Evolutionary conservation across 2,329 filamentous ascomycete species (phyloP).

Genomic region (Mycosphaerella arachidis): DNA sequence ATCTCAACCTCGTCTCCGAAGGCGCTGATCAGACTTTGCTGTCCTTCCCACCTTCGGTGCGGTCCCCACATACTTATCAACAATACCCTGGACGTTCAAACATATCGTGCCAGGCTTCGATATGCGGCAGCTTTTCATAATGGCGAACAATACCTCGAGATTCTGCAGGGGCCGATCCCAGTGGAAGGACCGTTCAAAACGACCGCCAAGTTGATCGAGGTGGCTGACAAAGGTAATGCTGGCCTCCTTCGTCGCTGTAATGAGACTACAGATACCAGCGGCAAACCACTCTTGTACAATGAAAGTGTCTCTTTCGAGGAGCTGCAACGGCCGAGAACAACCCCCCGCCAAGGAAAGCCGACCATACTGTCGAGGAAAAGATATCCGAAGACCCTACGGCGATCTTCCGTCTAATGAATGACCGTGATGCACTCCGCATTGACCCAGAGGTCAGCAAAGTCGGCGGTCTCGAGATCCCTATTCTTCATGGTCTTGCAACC

Average conservation of each 20-base stretch:
- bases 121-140: constrained; percentile 97
- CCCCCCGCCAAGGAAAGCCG: constrained; percentile 71
- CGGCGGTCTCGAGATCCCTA: constrained; percentile 89
- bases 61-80: constrained; percentile 81
- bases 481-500: constrained; percentile 90
- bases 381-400: constrained; percentile 89
- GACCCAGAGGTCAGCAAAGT: constrained; percentile 91
- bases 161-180: constrained; percentile 85
- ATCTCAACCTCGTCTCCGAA: constrained; percentile 85
- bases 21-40: constrained; percentile 80
- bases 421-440: constrained; percentile 94
- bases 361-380: constrained; percentile 78
- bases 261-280: constrained; percentile 75
- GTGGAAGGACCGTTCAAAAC: constrained; percentile 73
- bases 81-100: constrained; percentile 71
- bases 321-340: constrained; percentile 74
- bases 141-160: constrained; percentile 95
- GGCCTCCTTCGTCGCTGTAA: constrained; percentile 76
- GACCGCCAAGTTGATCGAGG: constrained; percentile 77
- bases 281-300: constrained; percentile 93
- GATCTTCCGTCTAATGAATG: constrained; percentile 86
- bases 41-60: constrained; percentile 89
- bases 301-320: constrained; percentile 88
- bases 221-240: constrained; percentile 90
- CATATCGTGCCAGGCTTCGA: constrained; percentile 92